phyloP scores from a whole-genome alignment of 2,329 filamentous ascomycete genomes.

The Neofusicoccum kwambonambiense region DNA sequence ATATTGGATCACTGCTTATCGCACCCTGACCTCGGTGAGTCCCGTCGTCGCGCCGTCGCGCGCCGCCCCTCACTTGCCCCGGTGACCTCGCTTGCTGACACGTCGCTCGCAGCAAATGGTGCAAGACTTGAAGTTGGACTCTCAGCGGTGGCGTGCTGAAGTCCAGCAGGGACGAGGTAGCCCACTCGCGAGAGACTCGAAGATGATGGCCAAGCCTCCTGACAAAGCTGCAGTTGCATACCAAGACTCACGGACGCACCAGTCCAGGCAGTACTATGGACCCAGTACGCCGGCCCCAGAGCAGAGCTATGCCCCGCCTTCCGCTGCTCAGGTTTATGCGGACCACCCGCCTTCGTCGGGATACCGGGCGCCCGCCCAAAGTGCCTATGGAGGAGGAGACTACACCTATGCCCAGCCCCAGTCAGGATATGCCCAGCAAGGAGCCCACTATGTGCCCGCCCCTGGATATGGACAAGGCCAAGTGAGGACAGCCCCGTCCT shows the following conservation, averaged over 20 bases:
- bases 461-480: conserved; percentile 27
- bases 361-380: conserved; percentile 22
- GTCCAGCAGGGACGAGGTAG: conserved; percentile 46
- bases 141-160: conserved; percentile 44
- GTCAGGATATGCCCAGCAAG: conserved; percentile 35
- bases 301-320: conserved; percentile 21
- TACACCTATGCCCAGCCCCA: conserved; percentile 32
- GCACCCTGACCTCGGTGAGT: conserved; percentile 50
- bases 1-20: conserved; percentile 53
- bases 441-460: conserved; percentile 27
- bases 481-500: conserved; percentile 19
- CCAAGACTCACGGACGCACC: conserved; percentile 44
- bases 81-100: neutral
- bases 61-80: neutral
- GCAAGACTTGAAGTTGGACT: conserved; percentile 49
- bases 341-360: conserved; percentile 34
- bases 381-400: conserved; percentile 21
- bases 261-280: conserved; percentile 43
- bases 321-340: conserved; percentile 26
- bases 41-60: neutral
- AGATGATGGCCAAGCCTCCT: conserved; percentile 46
- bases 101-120: conserved; percentile 46
- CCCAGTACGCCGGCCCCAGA: conserved; percentile 24
- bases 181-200: conserved; percentile 39
- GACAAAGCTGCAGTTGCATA: conserved; percentile 45